Evolutionary conservation across 768 basidiomycete species (phyloP).

Genomic region (Xerocomus spinulosus): DNA sequence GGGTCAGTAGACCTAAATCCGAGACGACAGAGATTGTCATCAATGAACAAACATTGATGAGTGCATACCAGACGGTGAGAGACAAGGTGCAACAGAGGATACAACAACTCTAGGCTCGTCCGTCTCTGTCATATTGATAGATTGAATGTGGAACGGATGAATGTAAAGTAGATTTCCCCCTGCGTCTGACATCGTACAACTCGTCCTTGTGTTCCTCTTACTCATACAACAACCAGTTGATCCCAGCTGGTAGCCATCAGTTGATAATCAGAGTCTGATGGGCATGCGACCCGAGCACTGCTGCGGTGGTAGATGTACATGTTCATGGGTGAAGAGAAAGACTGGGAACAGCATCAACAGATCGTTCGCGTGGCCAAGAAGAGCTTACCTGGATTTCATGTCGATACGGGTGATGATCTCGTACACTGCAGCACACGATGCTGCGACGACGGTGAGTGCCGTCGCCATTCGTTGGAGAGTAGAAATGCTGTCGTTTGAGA

Average conservation of each 20-base stretch:
- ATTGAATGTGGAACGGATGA: not conserved
- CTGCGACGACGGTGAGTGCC: conserved; percentile 28
- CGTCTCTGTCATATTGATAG: not conserved
- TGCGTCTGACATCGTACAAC: conserved; percentile 7
- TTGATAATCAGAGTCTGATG: not conserved
- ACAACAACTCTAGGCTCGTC: conserved; percentile 54
- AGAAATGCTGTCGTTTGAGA: conserved; percentile 22
- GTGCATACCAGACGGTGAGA: conserved; percentile 85
- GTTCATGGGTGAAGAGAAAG: conserved; percentile 13
- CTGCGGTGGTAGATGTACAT: not conserved
- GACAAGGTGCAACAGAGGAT: conserved; percentile 83
- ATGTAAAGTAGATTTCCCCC: conserved; percentile 4
- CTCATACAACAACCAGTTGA: conserved; percentile 13
- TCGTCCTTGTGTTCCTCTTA: conserved; percentile 5
- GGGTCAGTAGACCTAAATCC: conserved; percentile 87
- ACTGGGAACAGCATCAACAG: conserved; percentile 7
- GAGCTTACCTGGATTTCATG: conserved; percentile 19
- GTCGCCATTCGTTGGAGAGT: conserved; percentile 25
- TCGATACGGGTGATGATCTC: conserved; percentile 19
- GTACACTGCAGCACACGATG: conserved; percentile 31
- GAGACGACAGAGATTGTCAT: conserved; percentile 96
- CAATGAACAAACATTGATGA: conserved; percentile 96
- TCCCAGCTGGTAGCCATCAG: conserved; percentile 1
- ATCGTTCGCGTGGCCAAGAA: not conserved
- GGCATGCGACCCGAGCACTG: not conserved